Evolutionary conservation across 169 alveolate species (phyloP).

Genomic region (Perkinsus marinus): DNA sequence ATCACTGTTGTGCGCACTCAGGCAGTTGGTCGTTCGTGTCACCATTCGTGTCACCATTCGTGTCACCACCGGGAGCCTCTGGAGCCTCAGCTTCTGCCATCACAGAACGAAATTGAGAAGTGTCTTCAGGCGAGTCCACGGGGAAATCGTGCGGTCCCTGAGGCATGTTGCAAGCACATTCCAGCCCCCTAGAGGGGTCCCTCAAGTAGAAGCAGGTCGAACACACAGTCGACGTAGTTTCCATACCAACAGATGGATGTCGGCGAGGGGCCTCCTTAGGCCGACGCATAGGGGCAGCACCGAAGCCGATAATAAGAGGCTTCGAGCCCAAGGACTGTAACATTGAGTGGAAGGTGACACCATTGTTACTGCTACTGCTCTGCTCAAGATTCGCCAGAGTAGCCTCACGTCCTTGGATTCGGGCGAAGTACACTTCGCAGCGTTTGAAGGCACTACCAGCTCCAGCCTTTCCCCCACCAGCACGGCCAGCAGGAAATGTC

Average conservation of each 20-base stretch:
- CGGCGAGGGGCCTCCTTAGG: neutral
- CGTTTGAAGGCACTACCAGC: neutral
- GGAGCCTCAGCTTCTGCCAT: neutral
- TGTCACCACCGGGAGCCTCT: neutral
- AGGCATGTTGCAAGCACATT: neutral
- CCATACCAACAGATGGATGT: neutral
- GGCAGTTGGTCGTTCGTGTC: neutral
- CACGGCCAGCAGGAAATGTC: neutral
- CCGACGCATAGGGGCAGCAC: neutral
- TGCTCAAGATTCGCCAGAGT: neutral
- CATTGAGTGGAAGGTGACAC: neutral
- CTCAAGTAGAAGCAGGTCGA: neutral
- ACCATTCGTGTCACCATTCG: neutral
- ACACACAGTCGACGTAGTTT: neutral
- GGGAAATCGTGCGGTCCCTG: neutral
- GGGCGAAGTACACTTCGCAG: neutral
- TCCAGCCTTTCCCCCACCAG: neutral
- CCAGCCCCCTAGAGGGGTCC: neutral
- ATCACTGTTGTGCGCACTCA: neutral
- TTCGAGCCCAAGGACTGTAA: neutral
- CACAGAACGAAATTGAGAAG: neutral
- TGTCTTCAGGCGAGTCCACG: neutral
- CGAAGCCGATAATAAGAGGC: neutral
- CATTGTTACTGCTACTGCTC: neutral
- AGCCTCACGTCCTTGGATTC: neutral